phyloP scores from a whole-genome alignment of 106 monocot genomes.

The Allium cepa region DNA sequence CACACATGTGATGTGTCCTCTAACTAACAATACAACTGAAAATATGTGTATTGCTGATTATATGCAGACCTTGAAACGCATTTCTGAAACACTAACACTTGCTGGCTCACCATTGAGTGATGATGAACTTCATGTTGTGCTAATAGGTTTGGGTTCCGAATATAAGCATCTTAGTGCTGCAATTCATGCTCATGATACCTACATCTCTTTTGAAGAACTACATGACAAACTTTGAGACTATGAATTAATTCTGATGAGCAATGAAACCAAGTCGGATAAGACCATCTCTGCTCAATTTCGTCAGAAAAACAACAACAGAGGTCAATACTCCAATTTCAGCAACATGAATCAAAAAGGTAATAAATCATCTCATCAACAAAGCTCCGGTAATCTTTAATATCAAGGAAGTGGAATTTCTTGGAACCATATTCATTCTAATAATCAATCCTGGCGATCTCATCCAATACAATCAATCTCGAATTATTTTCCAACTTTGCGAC shows the following conservation, averaged over 20 bases:
- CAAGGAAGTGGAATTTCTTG: not conserved
- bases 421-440: not conserved
- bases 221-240: constrained; percentile 1
- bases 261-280: not conserved
- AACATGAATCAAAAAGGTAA: not conserved
- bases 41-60: too few relatives aligned
- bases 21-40: too few relatives aligned
- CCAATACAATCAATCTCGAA: not conserved
- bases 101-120: not conserved
- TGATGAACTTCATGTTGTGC: not conserved
- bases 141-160: not conserved
- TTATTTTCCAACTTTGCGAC: not conserved
- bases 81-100: too few relatives aligned
- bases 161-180: not conserved
- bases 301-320: not conserved
- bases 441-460: too few relatives aligned
- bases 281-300: not conserved
- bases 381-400: not conserved
- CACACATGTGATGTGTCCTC: too few relatives aligned
- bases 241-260: not conserved
- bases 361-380: not conserved
- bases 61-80: too few relatives aligned
- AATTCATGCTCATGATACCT: not conserved
- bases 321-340: not conserved
- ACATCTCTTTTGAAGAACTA: constrained; percentile 2